Evolutionary conservation across 768 basidiomycete species (phyloP).

Genomic region (Russula griseocarnosa): DNA sequence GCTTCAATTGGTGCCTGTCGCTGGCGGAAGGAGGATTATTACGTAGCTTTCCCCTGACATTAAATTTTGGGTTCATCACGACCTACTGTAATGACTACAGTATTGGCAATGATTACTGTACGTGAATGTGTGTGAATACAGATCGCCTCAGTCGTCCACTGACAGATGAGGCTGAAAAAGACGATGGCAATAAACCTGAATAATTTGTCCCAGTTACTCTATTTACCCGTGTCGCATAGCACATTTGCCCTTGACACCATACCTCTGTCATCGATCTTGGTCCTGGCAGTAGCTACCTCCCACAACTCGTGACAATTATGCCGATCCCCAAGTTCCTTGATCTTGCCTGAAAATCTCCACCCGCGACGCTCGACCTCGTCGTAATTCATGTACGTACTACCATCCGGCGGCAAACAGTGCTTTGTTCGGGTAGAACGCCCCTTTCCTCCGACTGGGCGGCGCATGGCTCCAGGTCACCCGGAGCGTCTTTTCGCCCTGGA

Average conservation of each 20-base stretch:
- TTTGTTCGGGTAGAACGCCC: conserved; percentile 8
- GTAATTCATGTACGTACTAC: conserved; percentile 15
- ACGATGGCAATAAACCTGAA: conserved; percentile 4
- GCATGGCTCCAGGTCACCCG: conserved; percentile 4
- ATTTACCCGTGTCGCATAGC: conserved; percentile 3
- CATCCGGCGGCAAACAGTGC: conserved; percentile 6
- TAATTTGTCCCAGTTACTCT: conserved; percentile 17
- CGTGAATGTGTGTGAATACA: conserved; percentile 1
- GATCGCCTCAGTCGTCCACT: conserved; percentile 14
- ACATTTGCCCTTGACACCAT: conserved; percentile 2
- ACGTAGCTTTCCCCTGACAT: background rate
- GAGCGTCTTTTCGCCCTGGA: background rate
- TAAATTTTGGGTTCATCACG: conserved; percentile 7
- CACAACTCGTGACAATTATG: background rate
- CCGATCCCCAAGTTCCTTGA: conserved; percentile 8
- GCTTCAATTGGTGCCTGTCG: conserved; percentile 7
- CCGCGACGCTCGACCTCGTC: conserved; percentile 19
- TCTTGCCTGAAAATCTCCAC: conserved; percentile 16
- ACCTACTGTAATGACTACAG: conserved; percentile 17
- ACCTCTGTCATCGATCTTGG: background rate
- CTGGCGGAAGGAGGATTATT: conserved; percentile 8
- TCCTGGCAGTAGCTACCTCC: background rate
- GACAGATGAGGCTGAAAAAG: background rate
- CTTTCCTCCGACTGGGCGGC: conserved; percentile 11
- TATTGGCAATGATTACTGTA: conserved; percentile 13